Base-by-base conservation (phyloP, 2,329 filamentous ascomycete species). In the Mollisiaceae sp. region DNA sequence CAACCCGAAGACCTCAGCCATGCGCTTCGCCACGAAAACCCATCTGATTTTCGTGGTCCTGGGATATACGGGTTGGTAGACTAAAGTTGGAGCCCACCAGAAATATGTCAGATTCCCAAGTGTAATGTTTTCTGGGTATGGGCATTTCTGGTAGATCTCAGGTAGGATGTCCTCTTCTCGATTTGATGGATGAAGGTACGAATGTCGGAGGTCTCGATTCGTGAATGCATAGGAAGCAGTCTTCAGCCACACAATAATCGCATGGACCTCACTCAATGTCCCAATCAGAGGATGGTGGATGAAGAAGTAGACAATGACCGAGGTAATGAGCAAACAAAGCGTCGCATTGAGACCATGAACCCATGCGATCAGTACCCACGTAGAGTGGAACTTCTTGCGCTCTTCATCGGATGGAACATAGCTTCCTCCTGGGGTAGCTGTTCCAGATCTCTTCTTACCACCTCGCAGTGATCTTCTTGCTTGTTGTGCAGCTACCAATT, bases 41-140 rank as follows among this genome's bases (percentile, higher is more conserved):
- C 94, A 97, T 68, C 95, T 86, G 71, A 97, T 92, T 64, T 85
- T 86, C 9, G 87, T 82, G 6, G 92, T 93, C 52, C 94, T 91
- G 22, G 95, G 95, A 77, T 99, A 99, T 15, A 95, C 93, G 1
- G 95, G 95, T 80, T 99, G 95, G 77, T 99, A 99, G 54, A 98
- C 91, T 60, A 99, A 84, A 0, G 95, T 99, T 0, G 95, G 95
- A 0, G 94, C 95, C 89, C 94, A 94, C 94, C 95, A 98, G 78
- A 99, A 99, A 80, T 98, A 99, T 65, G 87, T 87, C 32, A 99
- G 82, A 76, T 98, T 99, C 59, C 84, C 80, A 71, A 97, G 84
- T 2, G 93, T 97, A 78, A 99, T 92, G 78, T 98, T 99, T 57
- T 86, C 80, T 0, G 95, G 95, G 76, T 99, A 99, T 0, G 94